These are phyloP conservation scores for Aspergillus sp. DNA, from an alignment of 2,329 filamentous ascomycete species.

Conservation along the genomic window DNA sequence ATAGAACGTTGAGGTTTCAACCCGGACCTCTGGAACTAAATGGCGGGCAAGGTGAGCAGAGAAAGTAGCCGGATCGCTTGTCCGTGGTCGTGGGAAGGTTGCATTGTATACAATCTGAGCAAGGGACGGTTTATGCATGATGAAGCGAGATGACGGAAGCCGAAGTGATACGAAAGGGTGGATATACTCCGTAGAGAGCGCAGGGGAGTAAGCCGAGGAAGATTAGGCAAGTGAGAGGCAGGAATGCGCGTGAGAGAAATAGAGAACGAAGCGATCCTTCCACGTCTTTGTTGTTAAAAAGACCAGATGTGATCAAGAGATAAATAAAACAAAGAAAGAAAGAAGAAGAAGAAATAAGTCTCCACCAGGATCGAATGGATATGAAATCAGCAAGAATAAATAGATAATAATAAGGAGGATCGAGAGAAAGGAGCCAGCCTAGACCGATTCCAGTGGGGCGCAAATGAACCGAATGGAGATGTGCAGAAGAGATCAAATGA, in stretches of 20 bases:
- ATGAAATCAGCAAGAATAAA: no score
- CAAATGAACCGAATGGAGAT: not conserved
- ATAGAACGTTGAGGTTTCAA: slow-evolving; percentile 61
- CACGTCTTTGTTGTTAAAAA: no score
- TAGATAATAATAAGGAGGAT: not conserved
- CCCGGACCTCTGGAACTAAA: slow-evolving; percentile 60
- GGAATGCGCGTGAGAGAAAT: not conserved
- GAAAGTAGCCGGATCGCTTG: slow-evolving; percentile 56
- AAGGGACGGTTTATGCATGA: slow-evolving; percentile 58
- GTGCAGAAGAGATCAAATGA: no score
- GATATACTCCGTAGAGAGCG: not conserved
- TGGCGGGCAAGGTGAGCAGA: slow-evolving; percentile 56
- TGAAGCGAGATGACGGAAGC: slow-evolving; percentile 6
- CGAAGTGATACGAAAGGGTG: not conserved
- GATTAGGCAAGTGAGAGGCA: not conserved
- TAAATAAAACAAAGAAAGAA: no score
- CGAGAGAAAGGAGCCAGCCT: not conserved
- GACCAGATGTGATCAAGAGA: no score
- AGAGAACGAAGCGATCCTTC: slow-evolving; percentile 1
- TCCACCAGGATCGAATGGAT: no score
- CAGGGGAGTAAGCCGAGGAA: not conserved
- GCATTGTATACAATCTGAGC: slow-evolving; percentile 55
- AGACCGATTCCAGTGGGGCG: not conserved
- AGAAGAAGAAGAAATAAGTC: no score
- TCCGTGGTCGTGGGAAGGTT: slow-evolving; percentile 53